Conservation (phyloP, 208 protist genomes). For the Trypanosoma cruzi region DNA sequence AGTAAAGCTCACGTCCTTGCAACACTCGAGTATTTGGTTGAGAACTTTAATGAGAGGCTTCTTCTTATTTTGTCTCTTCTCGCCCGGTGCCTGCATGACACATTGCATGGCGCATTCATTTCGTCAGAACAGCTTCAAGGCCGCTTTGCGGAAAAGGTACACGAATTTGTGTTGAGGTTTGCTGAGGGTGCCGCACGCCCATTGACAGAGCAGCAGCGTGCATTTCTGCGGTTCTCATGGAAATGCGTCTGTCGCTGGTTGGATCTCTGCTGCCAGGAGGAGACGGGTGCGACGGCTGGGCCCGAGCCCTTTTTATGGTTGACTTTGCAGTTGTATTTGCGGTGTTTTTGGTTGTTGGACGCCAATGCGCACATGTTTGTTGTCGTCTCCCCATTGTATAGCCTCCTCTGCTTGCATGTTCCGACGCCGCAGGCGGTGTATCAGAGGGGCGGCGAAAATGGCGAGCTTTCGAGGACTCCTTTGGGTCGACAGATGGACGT, state of each 20-base stretch:
- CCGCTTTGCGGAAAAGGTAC: constrained; percentile 21
- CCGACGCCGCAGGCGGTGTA: constrained; percentile 11
- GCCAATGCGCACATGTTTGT: constrained; percentile 62
- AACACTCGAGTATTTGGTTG: constrained; percentile 39
- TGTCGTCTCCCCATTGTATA: constrained; percentile 47
- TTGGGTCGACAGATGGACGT: constrained; percentile 8
- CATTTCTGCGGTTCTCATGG: constrained; percentile 51
- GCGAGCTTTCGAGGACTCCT: neutral
- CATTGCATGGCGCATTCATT: neutral
- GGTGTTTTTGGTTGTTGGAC: constrained; percentile 46
- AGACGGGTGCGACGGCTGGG: neutral
- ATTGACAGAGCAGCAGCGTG: constrained; percentile 37
- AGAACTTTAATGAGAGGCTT: constrained; percentile 47
- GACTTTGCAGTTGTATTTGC: constrained; percentile 45
- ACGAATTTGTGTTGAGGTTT: constrained; percentile 32
- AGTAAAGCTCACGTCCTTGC: constrained; percentile 28
- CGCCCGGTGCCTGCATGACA: constrained; percentile 30
- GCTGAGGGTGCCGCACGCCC: constrained; percentile 44
- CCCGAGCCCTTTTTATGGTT: constrained; percentile 16
- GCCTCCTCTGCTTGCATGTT: constrained; percentile 31
- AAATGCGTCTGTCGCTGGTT: constrained; percentile 45
- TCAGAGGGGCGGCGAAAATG: neutral
- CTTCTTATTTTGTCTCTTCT: constrained; percentile 47
- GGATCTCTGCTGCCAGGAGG: constrained; percentile 30
- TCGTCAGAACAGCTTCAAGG: neutral